phyloP scores from a whole-genome alignment of 2,329 filamentous ascomycete species.

The Penicillium sp. region DNA sequence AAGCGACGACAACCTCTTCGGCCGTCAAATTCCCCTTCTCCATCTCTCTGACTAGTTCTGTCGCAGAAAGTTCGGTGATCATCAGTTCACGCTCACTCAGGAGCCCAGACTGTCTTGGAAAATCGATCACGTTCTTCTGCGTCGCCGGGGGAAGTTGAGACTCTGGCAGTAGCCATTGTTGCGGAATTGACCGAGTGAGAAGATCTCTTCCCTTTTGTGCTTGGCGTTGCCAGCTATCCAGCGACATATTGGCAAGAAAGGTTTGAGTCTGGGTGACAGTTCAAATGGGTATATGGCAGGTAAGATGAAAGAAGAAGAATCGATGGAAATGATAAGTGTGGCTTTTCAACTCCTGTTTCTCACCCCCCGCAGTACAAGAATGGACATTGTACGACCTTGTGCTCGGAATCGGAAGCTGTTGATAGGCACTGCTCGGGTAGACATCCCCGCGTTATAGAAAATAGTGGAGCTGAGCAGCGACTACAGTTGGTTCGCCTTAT shows the following conservation, averaged over 20 bases:
- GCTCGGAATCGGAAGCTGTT: constrained; percentile 10
- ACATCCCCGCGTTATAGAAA: constrained; percentile 4
- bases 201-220: constrained; percentile 37
- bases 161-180: constrained; percentile 36
- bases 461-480: constrained; percentile 6
- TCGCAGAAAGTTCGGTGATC: constrained; percentile 52
- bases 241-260: constrained; percentile 18
- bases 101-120: constrained; percentile 49
- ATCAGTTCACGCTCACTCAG: constrained; percentile 51
- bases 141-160: constrained; percentile 30
- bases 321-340: neutral
- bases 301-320: neutral
- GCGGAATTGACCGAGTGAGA: constrained; percentile 36
- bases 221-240: constrained; percentile 32
- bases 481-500: constrained; percentile 1
- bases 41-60: constrained; percentile 31
- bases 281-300: neutral
- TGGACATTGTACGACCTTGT: neutral
- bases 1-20: constrained; percentile 36
- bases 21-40: constrained; percentile 29
- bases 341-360: constrained; percentile 4
- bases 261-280: no score
- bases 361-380: neutral
- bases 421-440: constrained; percentile 10
- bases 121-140: constrained; percentile 32